phyloP scores from a whole-genome alignment of 768 basidiomycete species.

The Udeniomyces megalosporus region DNA sequence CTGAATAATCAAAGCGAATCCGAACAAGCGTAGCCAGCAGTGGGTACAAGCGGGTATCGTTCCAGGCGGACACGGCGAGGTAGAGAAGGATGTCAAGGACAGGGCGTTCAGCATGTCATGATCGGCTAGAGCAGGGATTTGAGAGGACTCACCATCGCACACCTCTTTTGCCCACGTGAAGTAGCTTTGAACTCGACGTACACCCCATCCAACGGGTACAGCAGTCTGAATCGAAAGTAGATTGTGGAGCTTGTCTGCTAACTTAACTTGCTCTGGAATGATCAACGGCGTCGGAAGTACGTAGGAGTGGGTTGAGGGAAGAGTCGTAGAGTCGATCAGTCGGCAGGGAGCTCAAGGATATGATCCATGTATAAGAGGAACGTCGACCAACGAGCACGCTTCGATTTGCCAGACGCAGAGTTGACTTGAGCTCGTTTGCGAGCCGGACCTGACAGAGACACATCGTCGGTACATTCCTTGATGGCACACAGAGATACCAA shows the following conservation, averaged over 20 bases:
- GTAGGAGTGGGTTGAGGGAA: too few species aligned
- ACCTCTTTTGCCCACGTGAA: conserved; percentile 7
- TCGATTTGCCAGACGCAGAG: not conserved
- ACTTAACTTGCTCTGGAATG: conserved; percentile 10
- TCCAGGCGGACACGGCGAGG: not conserved
- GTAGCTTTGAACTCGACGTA: not conserved
- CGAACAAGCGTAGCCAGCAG: too few species aligned
- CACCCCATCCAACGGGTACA: conserved; percentile 4
- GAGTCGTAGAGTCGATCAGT: too few species aligned
- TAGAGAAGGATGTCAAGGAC: not conserved
- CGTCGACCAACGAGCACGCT: conserved; percentile 4
- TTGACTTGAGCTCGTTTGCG: conserved; percentile 4
- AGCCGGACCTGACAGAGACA: not conserved
- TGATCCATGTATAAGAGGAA: not conserved
- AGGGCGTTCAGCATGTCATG: too few species aligned
- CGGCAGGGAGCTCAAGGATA: too few species aligned
- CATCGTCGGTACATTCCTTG: conserved; percentile 9
- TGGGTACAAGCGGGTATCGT: too few species aligned
- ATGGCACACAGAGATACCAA: too few species aligned
- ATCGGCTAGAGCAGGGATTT: too few species aligned
- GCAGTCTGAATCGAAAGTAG: conserved; percentile 5
- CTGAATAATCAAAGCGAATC: not conserved
- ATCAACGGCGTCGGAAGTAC: too few species aligned
- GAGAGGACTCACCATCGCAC: not conserved
- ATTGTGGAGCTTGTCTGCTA: conserved; percentile 10